Evolutionary conservation across 129 eudicot genomes (phyloP), one percentile per base, ranked within the genome.

Genomic region (Artemisia argyi): DNA sequence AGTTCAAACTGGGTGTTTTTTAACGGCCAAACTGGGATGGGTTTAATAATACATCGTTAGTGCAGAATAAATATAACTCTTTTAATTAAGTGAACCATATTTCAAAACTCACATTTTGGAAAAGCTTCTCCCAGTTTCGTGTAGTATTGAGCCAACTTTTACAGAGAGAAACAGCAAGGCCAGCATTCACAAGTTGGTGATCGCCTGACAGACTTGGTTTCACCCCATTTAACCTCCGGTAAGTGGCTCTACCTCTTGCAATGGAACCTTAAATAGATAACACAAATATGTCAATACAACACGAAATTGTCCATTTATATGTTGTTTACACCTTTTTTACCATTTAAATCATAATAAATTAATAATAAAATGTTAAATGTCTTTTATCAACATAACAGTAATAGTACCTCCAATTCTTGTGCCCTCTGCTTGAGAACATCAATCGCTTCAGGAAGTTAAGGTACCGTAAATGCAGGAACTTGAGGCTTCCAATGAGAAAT

Each of bases 91-190:
- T 32, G 55, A 18, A 56, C 26, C 30, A 9, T 28, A 73, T 14
- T 64, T 51, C n/a, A 42, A 11, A 73, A 78, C 92, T 86, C 55
- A 86, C 97, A 76, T 84, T 51, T 68, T 83, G 79, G 57, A 79
- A 76, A 47, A 82, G 74, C 65, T 76, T 80, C 58, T 83, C 73
- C 86, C 86, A 81, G 58, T 75, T 80, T 78, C 88, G 80, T 26
- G 83, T 83, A 24, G 73, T 49, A 50, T 50, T 72, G 68, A 91
- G 95, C 97, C 97, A 91, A 73, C 89, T 71, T 84, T 79, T 88
- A 68, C 97, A 91, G 17, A 91, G 92, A 44, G 95, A 89, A 35
- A 88, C 86, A 54, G 97, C 97, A 61, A 91, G 97, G 67, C 89
- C 92, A 82, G 97, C 97, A 76, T 91, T 91, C 65, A 83, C 75